phyloP scores from a whole-genome alignment of 176 grass and related monocot genomes.

The Alopecurus myosuroides region DNA sequence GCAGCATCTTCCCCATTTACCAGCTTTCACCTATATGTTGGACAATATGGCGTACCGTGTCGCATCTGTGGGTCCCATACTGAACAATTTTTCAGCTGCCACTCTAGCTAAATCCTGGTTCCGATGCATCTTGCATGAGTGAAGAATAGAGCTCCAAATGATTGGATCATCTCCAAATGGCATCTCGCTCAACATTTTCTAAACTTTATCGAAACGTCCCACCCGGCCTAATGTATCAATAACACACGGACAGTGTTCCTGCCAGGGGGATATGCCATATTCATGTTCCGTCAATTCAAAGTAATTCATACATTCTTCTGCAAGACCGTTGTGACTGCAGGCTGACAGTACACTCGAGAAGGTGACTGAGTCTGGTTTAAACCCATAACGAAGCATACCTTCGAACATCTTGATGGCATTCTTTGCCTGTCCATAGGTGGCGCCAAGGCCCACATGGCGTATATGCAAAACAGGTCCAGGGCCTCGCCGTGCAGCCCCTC shows the following conservation, averaged over 20 bases:
- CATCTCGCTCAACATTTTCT: conserved; percentile 55
- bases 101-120: conserved; percentile 57
- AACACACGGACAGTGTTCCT: conserved; percentile 76
- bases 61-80: conserved; percentile 46
- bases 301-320: conserved; percentile 59
- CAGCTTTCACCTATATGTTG: conserved; percentile 79
- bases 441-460: too few relatives aligned
- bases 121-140: conserved; percentile 73
- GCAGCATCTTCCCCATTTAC: conserved; percentile 74
- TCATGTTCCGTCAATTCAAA: conserved; percentile 57
- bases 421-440: conserved; percentile 54
- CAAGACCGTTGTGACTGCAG: conserved; percentile 72
- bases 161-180: conserved; percentile 56
- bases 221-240: conserved; percentile 64
- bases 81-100: conserved; percentile 73
- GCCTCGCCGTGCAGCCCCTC: too few relatives aligned
- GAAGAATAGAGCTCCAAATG: conserved; percentile 85
- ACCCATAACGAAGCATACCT: conserved; percentile 43
- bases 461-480: too few relatives aligned
- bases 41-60: conserved; percentile 61
- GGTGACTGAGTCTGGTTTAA: conserved; percentile 64
- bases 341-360: conserved; percentile 76
- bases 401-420: conserved; percentile 76
- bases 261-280: conserved; percentile 56
- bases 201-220: conserved; percentile 52